Evolutionary conservation across 441 rosid species (phyloP), one percentile per base, ranked within the genome.

Genomic region (Manihot esculenta): DNA sequence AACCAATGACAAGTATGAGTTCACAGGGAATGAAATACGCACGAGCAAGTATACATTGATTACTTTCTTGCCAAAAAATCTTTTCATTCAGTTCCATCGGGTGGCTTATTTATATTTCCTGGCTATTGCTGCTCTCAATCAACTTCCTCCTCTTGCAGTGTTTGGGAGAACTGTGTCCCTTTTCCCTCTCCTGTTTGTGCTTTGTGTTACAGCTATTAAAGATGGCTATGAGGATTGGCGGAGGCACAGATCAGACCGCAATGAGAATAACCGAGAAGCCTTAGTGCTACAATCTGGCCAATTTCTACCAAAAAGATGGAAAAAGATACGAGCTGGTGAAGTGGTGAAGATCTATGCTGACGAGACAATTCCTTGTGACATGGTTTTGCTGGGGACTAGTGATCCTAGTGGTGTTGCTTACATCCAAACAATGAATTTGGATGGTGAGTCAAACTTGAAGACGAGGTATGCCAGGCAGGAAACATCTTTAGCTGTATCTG

Each of bases 181-280:
- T 72, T 86, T 90, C 66, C 96, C 96, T 64, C 93, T 90, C 48
- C 78, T 88, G 64, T 86, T 88, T 76, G 96, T 90, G 60, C 96
- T 90, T 41, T 85, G 86, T 74, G 96, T 90, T 72, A 88, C 96
- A 2, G 96, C 93, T 65, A 79, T 90, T 69, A 90, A 88, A 83
- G 93, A 90, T 82, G 93, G 90, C 35, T 90, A 90, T 58, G 96
- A 90, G 83, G 96, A 90, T 79, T 90, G 96, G 96, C 76, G 96
- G 78, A 83, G 96, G 78, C 96, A 90, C 74, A 84, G 93, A 74
- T 88, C 96, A 18, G 93, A 90, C 71, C 74, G 79, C 61, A 88
- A 86, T 24, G 96, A 90, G 86, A 90, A 90, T 78, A 90, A 90
- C 78, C 69, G 91, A 50, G 88, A 85, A 79, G 88, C 93, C 23